A percentile compares a stretch with the other conserved stretches of the same genome.
These are phyloP conservation scores for Diplosphaera chodatii DNA, from an alignment of 139 green algal genomes.

Conservation along the genomic window DNA sequence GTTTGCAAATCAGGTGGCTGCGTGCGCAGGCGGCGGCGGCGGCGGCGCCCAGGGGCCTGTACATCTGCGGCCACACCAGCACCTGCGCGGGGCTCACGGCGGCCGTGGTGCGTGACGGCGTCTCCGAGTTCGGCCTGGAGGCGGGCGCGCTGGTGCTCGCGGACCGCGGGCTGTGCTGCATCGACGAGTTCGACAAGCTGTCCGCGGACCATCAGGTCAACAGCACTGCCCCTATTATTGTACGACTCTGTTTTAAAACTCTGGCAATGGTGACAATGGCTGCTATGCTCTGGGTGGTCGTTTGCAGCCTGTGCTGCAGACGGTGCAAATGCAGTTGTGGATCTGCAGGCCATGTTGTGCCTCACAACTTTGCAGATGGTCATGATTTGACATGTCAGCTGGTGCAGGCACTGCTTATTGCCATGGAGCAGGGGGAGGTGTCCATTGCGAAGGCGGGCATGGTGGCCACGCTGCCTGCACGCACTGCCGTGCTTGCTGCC, in stretches of 20 bases:
- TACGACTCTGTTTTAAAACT: no score
- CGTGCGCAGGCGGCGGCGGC: conserved; percentile 49
- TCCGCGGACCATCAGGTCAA: conserved; percentile 29
- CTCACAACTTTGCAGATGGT: no score
- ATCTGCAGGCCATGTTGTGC: no score
- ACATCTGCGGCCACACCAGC: conserved; percentile 83
- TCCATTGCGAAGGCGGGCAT: conserved; percentile 87
- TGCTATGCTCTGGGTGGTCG: no score
- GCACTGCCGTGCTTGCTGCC: conserved; percentile 85
- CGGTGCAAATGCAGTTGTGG: no score
- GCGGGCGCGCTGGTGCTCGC: conserved; percentile 84
- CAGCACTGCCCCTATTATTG: no score
- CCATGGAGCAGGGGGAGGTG: conserved; percentile 89
- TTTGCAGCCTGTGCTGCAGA: no score
- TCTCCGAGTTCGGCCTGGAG: conserved; percentile 70
- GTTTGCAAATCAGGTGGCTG: no score
- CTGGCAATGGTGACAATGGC: no score
- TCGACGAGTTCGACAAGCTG: conserved; percentile 98
- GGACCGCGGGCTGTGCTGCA: conserved; percentile 77
- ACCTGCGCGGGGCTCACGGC: conserved; percentile 77
- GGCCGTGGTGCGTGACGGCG: conserved; percentile 57
- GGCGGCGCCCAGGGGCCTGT: conserved; percentile 76
- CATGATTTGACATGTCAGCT: no score
- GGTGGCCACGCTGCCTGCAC: conserved; percentile 74
- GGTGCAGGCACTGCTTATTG: conserved; percentile 74